Evolutionary conservation across 73 alveolate species (phyloP).

Genomic region (Uronychia binucleata): DNA sequence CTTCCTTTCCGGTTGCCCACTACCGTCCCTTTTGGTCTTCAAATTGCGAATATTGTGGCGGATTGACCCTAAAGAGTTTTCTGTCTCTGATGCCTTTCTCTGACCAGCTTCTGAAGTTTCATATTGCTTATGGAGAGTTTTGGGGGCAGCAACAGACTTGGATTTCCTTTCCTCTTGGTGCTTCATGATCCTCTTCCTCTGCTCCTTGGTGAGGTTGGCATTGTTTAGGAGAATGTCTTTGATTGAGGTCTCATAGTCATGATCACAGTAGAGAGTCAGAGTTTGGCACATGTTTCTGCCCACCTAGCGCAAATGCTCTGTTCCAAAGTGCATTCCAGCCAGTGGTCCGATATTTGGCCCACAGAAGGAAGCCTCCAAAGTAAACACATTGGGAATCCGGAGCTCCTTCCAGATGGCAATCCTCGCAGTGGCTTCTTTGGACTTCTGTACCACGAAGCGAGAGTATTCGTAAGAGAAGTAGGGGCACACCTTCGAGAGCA

Average conservation of each 20-base stretch:
- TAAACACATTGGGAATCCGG: slow-evolving; percentile 83
- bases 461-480: slow-evolving; percentile 74
- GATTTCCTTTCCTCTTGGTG: background rate
- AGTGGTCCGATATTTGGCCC: slow-evolving; percentile 86
- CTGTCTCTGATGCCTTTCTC: too few species aligned
- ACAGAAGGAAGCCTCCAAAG: slow-evolving; percentile 95
- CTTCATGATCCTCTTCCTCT: background rate
- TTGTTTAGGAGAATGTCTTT: background rate
- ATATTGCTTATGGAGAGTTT: too few species aligned
- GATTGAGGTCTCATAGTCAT: background rate
- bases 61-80: too few species aligned
- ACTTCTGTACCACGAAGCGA: slow-evolving; percentile 82
- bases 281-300: slow-evolving; percentile 90
- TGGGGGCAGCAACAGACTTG: too few species aligned
- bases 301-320: slow-evolving; percentile 66
- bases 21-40: background rate
- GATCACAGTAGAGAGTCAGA: slow-evolving; percentile 46
- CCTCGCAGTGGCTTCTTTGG: slow-evolving; percentile 96
- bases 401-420: slow-evolving; percentile 90
- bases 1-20: background rate
- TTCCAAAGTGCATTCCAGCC: slow-evolving; percentile 66
- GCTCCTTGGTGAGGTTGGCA: background rate
- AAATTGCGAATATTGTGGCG: too few species aligned
- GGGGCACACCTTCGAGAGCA: slow-evolving; percentile 81
- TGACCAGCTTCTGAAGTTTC: too few species aligned